Base-by-base conservation (phyloP, 306 rosid genomes). In the Albizia julibrissin region DNA sequence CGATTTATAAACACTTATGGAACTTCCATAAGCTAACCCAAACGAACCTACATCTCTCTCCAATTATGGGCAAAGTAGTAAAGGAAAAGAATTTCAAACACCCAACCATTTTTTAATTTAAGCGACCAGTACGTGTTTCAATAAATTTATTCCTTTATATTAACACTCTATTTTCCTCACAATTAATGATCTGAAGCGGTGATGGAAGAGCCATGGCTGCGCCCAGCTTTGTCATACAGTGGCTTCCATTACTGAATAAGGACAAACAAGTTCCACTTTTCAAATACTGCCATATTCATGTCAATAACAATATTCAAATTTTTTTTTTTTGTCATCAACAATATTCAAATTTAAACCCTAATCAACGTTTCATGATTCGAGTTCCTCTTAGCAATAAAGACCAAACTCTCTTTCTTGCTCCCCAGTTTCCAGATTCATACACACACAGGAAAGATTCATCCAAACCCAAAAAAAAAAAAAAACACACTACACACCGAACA, bases 291-390 rank as follows among this genome's bases (percentile, higher is more conserved):
- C 34, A 26, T 3, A 47, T 64, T 15, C 24, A 8, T 73, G 21
- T 49, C 15, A 43, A 0, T 15, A 40, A 10, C 10, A 66, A 1
- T 3, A 33, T 7, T 22, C 19, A 31, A 58, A 31, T 22, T 58
- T 31, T n/a, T n/a, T n/a, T n/a, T n/a, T n/a, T n/a, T n/a, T 73
- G 21, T 49, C 15, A 43, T 0, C 4, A 40, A 10, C 10, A 66
- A 1, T 3, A 33, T 7, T 22, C 19, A 31, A 58, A 31, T 22
- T 58, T 31, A 58, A 56, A n/a, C 65, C 22, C 33, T 22, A 18
- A 39, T n/a, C 12, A 43, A 39, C 2, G 10, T 83, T 76, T 2
- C 85, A 86, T 79, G 24, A 76, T 76, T 72, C 71, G 9, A 44
- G 80, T 21, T 5, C 61, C 8, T 24, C 69, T 33, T 26, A 6